Evolutionary conservation across 345 rosid genomes (phyloP), one percentile per base, ranked within the genome.

Genomic region (Chamaenerion angustifolium): DNA sequence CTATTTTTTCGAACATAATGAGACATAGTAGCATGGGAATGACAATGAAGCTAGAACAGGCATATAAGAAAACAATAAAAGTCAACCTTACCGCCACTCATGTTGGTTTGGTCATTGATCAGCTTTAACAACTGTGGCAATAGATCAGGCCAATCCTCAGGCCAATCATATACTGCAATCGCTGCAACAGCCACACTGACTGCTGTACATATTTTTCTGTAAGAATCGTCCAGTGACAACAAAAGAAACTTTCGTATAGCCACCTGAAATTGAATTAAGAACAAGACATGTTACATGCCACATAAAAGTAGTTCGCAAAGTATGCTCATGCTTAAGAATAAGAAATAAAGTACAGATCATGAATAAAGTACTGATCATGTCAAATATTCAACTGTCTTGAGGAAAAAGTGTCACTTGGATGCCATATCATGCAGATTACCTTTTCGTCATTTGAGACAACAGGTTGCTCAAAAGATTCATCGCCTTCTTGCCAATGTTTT

Each of bases 401-500:
- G 27, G 27, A 23, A 23, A 23, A 23, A 23, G 27, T 23, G 5
- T 23, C 27, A 23, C 27, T 23, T n/a, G n/a, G 37, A 31, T 31
- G 37, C 5, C 37, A 50, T 11, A 0, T 8, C 21, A 19, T 16
- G 43, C 4, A 37, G 59, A 11, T 12, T 72, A 83, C 98, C 92
- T 90, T 86, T 69, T 81, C 88, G 45, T 76, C 83, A 58, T 10
- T 65, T 47, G 94, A 63, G 42, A 83, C 88, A 58, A 57, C 68
- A 62, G 94, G 95, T 58, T 76, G 70, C 65, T 89, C 85, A 64
- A 85, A 85, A 42, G 62, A 72, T 12, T 83, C 89, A 25, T 90
- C 98, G 16, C 75, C 83, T 64, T 83, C 95, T 63, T 76, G 85
- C 95, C 95, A 90, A 59, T 86, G 98, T 59, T 77, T 86, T 61